These are phyloP conservation scores for Apiospora phragmitis DNA, from an alignment of 2,329 filamentous ascomycete species.

Conservation along the genomic window DNA sequence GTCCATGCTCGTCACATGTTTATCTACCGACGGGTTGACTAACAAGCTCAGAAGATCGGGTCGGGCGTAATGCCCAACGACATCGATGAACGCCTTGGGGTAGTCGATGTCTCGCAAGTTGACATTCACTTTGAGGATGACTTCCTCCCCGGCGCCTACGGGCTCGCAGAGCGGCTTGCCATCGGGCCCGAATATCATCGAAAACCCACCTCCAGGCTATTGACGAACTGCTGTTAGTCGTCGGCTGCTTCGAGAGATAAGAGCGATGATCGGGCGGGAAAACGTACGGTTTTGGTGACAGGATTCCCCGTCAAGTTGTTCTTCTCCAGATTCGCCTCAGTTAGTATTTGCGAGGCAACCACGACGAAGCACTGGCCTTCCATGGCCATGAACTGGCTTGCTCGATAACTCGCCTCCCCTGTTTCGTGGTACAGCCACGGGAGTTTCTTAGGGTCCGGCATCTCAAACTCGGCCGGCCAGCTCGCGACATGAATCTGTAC, in stretches of 20 bases:
- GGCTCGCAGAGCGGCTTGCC: conserved; percentile 45
- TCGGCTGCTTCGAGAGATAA: not conserved
- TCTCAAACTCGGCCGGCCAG: conserved; percentile 36
- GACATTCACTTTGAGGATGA: conserved; percentile 51
- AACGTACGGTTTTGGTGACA: conserved; percentile 34
- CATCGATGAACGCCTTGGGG: conserved; percentile 40
- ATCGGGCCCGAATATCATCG: conserved; percentile 53
- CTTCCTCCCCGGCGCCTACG: conserved; percentile 41
- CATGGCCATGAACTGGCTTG: conserved; percentile 43
- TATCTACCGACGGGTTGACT: conserved; percentile 35
- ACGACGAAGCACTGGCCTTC: conserved; percentile 44
- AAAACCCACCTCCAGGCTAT: conserved; percentile 44
- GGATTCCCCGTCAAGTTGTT: conserved; percentile 39
- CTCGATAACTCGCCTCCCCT: conserved; percentile 33
- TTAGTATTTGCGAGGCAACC: conserved; percentile 40
- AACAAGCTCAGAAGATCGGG: conserved; percentile 39
- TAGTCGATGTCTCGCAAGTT: conserved; percentile 45
- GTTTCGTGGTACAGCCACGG: conserved; percentile 38
- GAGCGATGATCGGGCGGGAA: not conserved
- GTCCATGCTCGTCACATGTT: conserved; percentile 21
- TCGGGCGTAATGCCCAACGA: conserved; percentile 21
- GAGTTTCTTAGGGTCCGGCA: conserved; percentile 35
- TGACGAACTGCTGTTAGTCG: conserved; percentile 12
- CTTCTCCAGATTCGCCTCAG: conserved; percentile 40
- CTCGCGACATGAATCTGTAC: conserved; percentile 36